Evolutionary conservation across 2,329 filamentous ascomycete species (phyloP), one percentile per base, ranked within the genome.

Genomic region (Botrytis hyacinthi): DNA sequence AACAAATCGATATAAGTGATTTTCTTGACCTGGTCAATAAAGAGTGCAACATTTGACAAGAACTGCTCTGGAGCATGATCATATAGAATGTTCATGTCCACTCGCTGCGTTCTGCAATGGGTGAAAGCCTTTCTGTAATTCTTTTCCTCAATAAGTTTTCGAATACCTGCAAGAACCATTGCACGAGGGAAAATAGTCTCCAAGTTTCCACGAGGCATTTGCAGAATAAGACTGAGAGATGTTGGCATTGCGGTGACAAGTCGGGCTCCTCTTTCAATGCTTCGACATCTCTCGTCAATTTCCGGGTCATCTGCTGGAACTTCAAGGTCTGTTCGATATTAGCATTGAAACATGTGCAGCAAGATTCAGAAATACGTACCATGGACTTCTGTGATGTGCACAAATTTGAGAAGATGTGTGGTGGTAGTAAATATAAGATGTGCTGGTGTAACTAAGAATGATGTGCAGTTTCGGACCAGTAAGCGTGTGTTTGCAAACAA

Each of bases 41-140:
- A 97, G 0, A 93, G 82, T 0, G 87, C 86, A 18, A 97, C 88
- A 76, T 91, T 93, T 6, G 87, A 84, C 81, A 98, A 87, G 80
- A 99, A 98, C 77, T 97, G 93, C 54, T 90, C 87, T 0, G 95
- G 94, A n/a, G 90, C 90, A 82, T 98, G 93, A 80, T 99, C 96
- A 80, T 97, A 95, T 3, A 99, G 85, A 75, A 99, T 95, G 80
- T 99, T 99, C 92, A 98, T 95, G 80, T 99, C 96, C 0, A 99
- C 96, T 77, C 97, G 90, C 81, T 99, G 97, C 35, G 91, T 95
- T 69, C 96, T 90, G 81, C 96, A 98, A 75, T 94, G 91, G 35
- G 92, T 85, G 81, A 98, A 99, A 0, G 96, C 96, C 70, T 89
- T 89, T 67, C 88, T 89, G 80, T 98, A 99, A 78, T 96, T 90